Base-by-base conservation (phyloP, 352 stramenopile genomes). In the Phytophthora lateralis region DNA sequence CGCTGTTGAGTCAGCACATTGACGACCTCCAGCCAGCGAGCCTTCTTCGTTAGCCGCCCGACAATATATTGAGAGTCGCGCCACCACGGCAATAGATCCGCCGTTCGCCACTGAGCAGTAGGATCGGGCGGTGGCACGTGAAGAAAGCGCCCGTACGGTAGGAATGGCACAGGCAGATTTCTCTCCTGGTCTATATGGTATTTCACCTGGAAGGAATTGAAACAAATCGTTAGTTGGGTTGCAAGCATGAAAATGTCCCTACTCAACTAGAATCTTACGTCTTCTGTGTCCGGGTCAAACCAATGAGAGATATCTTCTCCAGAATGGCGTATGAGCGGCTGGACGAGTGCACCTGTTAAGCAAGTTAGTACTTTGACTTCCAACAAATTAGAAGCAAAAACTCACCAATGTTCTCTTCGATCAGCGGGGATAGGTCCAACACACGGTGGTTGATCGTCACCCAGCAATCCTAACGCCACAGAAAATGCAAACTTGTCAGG, bases 221-320 rank as follows among this genome's bases (percentile, higher is more conserved):
- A 50, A 15, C 6, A 54, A 7, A 41, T 14, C 18, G 37, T 10
- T 27, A 42, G 17, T 17, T 43, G 32, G 15, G 4, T 21, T 35
- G 35, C 17, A 27, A 44, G 3, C 35, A 18, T 24, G 38, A 44
- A 26, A 7, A 9, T 20, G n/a, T 24, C 38, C 38, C 6, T n/a
- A 24, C 15, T 44, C 17, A 2, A 44, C 14, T 14, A 14, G 9
- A 6, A 44, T 58, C 58, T 14, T 75, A 93, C 82, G 51, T 96
- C 80, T 6, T 77, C 63, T 0, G 80, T 95, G 4, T 83, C 71
- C 5, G 52, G 29, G 30, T 97, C 83, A 60, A 98, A 98, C 93
- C 93, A 98, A 55, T 98, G 88, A 0, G 91, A 96, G 24, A 98
- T 81, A 57, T 98, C 91, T 29, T 92, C 79, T 5, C 91, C 92